Evolutionary conservation across 2,329 filamentous ascomycete species (phyloP).

Genomic region (Aspergillus sojae): DNA sequence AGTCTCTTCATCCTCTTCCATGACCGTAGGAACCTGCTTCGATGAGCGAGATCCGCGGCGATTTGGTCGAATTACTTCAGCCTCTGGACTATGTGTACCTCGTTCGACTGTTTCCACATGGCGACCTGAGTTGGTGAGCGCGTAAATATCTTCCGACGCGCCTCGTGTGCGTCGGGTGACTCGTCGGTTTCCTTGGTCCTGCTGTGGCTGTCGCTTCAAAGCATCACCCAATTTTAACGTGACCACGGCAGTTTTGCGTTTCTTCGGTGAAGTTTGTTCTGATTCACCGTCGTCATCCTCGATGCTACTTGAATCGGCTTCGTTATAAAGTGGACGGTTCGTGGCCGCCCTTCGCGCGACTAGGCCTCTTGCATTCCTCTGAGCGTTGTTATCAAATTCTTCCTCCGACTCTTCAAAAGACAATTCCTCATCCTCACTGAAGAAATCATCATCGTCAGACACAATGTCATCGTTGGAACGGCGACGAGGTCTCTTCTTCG

Average conservation of each 20-base stretch:
- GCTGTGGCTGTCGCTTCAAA: constrained; percentile 29
- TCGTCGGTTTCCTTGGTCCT: constrained; percentile 45
- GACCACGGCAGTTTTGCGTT: constrained; percentile 30
- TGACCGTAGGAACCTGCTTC: constrained; percentile 43
- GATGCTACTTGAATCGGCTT: constrained; percentile 50
- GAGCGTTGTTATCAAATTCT: constrained; percentile 47
- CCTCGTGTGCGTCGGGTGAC: constrained; percentile 64
- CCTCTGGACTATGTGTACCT: constrained; percentile 57
- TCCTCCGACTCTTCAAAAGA: constrained; percentile 50
- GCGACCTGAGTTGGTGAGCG: constrained; percentile 61
- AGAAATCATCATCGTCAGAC: constrained; percentile 35
- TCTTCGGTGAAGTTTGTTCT: constrained; percentile 17
- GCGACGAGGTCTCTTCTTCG: constrained; percentile 43
- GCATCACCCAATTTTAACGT: constrained; percentile 34
- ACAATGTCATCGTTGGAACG: constrained; percentile 51
- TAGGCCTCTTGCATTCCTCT: constrained; percentile 61
- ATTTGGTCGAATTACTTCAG: constrained; percentile 19
- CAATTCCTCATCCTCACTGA: constrained; percentile 46
- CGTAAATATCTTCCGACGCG: constrained; percentile 58
- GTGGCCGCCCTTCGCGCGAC: constrained; percentile 59
- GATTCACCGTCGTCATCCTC: constrained; percentile 33
- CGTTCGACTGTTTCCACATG: constrained; percentile 58
- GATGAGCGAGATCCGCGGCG: constrained; percentile 37
- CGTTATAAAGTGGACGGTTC: constrained; percentile 59
- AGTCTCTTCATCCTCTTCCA: constrained; percentile 27